Percentiles rank a stretch among this genome's conserved stretches.
phyloP scores from a whole-genome alignment of 768 basidiomycete species.

The Suillus variegatus region DNA sequence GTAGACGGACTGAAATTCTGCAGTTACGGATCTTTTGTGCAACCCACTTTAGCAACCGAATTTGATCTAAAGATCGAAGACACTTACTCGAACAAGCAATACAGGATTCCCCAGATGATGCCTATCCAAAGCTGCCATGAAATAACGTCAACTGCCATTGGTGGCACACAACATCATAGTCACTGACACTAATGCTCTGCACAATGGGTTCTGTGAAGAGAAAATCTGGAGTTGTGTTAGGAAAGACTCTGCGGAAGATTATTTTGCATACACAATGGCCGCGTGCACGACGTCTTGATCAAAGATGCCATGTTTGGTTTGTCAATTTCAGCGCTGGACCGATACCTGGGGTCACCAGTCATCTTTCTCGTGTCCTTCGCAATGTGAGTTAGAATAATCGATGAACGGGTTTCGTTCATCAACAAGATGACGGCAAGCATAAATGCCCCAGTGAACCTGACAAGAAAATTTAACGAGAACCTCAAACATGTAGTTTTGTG shows the following conservation, averaged over 20 bases:
- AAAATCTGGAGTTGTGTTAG: slow-evolving; percentile 19
- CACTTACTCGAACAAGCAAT: slow-evolving; percentile 58
- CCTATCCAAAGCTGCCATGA: slow-evolving; percentile 57
- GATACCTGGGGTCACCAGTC: slow-evolving; percentile 61
- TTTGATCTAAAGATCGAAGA: not conserved
- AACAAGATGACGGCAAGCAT: slow-evolving; percentile 50
- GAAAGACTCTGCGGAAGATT: not conserved
- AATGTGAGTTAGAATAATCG: slow-evolving; percentile 67
- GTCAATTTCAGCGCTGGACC: slow-evolving; percentile 64
- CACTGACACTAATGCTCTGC: slow-evolving; percentile 63
- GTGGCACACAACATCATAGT: not conserved
- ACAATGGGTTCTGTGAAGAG: slow-evolving; percentile 63
- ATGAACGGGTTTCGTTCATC: slow-evolving; percentile 72
- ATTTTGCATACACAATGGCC: slow-evolving; percentile 61
- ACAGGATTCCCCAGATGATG: slow-evolving; percentile 76
- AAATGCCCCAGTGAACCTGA: slow-evolving; percentile 54
- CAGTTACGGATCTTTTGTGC: slow-evolving; percentile 48
- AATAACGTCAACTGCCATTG: not conserved
- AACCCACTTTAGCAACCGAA: not conserved
- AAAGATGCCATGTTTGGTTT: slow-evolving; percentile 51
- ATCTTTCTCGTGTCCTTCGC: slow-evolving; percentile 65
- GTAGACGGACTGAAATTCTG: slow-evolving; percentile 57
- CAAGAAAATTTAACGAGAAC: not conserved
- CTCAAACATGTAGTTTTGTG: slow-evolving; percentile 5
- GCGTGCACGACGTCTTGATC: slow-evolving; percentile 66